Evolutionary conservation across 805 yeast species (phyloP).

Genomic region (Sugiyamaella lignohabitans): DNA sequence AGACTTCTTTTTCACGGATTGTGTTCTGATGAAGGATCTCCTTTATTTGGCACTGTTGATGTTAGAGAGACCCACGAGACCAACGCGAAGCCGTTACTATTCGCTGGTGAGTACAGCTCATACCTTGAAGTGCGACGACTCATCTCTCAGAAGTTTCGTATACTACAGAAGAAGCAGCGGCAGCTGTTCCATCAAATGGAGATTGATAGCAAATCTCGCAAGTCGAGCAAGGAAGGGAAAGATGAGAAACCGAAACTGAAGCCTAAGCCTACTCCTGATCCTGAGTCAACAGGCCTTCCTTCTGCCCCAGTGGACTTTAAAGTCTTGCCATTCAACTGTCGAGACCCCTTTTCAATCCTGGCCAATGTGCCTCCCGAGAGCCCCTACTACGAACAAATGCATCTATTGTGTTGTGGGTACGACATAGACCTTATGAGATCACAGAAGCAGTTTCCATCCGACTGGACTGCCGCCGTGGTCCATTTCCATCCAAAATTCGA

Average conservation of each 20-base stretch:
- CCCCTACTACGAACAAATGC: constrained; percentile 2
- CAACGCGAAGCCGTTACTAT: neutral
- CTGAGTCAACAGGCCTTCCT: no score
- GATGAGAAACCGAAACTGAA: no score
- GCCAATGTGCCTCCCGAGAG: constrained; percentile 9
- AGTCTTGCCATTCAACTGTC: constrained; percentile 3
- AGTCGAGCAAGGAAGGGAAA: no score
- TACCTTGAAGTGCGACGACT: neutral
- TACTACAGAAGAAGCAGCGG: neutral
- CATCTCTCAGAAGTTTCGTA: neutral
- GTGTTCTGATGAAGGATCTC: neutral
- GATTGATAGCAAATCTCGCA: no score
- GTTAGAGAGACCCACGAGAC: neutral
- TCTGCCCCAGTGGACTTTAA: neutral
- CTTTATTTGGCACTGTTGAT: neutral
- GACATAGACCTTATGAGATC: neutral
- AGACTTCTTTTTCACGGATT: neutral
- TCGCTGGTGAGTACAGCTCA: neutral
- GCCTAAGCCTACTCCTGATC: no score
- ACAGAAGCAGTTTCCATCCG: neutral
- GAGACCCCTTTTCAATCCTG: constrained; percentile 8
- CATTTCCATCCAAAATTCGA: neutral
- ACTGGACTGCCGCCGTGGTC: neutral
- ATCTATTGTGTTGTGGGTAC: neutral
- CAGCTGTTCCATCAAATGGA: neutral